Conservation (phyloP, 805 yeast genomes). For the Candida xyloterini region DNA sequence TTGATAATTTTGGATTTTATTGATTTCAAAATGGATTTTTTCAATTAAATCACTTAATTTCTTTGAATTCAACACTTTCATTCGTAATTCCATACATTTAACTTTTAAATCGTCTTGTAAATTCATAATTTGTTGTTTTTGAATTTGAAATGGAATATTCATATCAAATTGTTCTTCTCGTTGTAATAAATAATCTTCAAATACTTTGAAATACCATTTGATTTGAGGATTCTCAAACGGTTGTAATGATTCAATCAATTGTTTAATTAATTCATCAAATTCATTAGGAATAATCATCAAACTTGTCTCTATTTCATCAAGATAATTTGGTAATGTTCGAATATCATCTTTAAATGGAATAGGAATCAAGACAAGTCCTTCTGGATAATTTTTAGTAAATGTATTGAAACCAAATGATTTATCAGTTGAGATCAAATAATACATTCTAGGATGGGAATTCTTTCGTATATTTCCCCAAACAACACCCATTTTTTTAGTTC, state of each 20-base stretch:
- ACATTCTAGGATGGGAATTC: conserved; percentile 53
- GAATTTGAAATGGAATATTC: conserved; percentile 9
- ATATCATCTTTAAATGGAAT: conserved; percentile 77
- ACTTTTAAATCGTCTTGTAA: conserved; percentile 23
- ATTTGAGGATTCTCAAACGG: conserved; percentile 54
- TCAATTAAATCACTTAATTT: conserved; percentile 12
- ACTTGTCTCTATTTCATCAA: conserved; percentile 22
- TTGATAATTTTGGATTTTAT: conserved; percentile 23
- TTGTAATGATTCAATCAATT: conserved; percentile 33
- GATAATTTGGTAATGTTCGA: conserved; percentile 53
- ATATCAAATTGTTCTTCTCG: conserved; percentile 34
- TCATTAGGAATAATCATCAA: conserved; percentile 15
- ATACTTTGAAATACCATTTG: conserved; percentile 60
- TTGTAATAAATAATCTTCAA: conserved; percentile 67
- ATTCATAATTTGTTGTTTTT: conserved; percentile 19
- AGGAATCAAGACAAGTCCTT: conserved; percentile 68
- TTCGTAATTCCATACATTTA: conserved; percentile 14
- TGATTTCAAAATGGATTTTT: conserved; percentile 21
- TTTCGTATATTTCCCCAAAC: conserved; percentile 66
- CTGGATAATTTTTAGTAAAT: conserved; percentile 40
- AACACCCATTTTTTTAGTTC: conserved; percentile 55
- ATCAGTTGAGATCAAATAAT: conserved; percentile 56
- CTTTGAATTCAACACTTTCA: conserved; percentile 8
- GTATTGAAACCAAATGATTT: conserved; percentile 16
- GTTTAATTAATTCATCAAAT: conserved; percentile 24